phyloP scores from a whole-genome alignment of 345 rosid species.

The Syzygium jambos region DNA sequence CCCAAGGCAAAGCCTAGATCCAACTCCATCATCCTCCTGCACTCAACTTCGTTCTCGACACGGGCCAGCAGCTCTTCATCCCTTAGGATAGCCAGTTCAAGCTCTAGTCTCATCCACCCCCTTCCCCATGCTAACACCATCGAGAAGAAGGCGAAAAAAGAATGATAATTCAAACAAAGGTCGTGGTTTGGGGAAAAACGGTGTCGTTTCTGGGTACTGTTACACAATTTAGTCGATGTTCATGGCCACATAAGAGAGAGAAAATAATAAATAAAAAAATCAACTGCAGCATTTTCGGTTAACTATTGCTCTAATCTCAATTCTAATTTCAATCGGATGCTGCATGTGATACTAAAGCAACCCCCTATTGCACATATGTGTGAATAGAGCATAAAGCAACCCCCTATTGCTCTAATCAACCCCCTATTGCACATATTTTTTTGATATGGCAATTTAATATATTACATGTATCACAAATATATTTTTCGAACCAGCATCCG shows the following conservation, averaged over 20 bases:
- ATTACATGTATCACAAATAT: too few species aligned
- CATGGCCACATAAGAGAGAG: rapidly evolving
- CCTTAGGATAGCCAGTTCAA: neutral
- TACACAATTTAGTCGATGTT: neutral
- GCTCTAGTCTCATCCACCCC: rapidly evolving
- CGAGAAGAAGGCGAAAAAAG: neutral
- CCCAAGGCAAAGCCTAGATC: neutral
- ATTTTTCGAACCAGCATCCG: too few species aligned
- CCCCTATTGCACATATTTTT: too few species aligned
- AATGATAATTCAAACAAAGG: neutral
- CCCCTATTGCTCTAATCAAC: too few species aligned
- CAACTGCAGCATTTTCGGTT: rapidly evolving
- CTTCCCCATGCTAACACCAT: neutral
- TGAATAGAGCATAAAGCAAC: too few species aligned
- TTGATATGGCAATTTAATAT: too few species aligned
- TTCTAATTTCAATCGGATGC: too few species aligned
- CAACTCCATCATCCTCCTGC: neutral
- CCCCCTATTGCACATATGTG: too few species aligned
- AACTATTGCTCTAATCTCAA: too few species aligned
- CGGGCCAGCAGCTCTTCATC: neutral
- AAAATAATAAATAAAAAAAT: neutral
- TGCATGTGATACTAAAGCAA: too few species aligned
- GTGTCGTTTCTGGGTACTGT: neutral
- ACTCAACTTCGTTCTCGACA: neutral
- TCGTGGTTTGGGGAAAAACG: neutral